Base-by-base conservation (phyloP, 2,329 filamentous ascomycete genomes). In the Neonectria punicea region DNA sequence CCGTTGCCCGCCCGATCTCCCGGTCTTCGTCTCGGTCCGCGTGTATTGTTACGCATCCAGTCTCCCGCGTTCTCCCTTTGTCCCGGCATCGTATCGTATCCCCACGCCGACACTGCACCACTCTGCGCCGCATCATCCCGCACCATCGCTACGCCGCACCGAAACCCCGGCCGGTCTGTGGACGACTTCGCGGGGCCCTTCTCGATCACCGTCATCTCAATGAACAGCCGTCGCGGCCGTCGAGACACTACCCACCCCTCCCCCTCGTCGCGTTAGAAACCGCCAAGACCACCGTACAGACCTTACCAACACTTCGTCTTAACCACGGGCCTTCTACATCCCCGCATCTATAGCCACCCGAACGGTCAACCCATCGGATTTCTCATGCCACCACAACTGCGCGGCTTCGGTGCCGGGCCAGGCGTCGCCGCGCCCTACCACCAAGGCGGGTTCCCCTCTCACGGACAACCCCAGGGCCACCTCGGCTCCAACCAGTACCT, bases 401-500 rank as follows among this genome's bases (percentile, higher is more conserved):
- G 79, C 70, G 77, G 75, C 72, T 81, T 81, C 66, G 74, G 75
- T 68, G 78, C 75, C 66, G 79, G 77, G 58, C 78, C 78, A 63
- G 74, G 75, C 67, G 78, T 79, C 61, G 76, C 76, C 64, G 77
- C 72, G 69, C 80, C 80, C 30, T 82, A 82, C 69, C 80, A 82
- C 68, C 80, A 81, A 63, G 77, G 78, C 57, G 85, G 86, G 65
- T 88, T 87, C 73, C 81, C 85, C n/a, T 81, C 83, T 41, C 84
- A 86, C 68, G 78, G 74, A 51, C 85, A 87, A 70, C 81, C 83
- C 49, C 86, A 87, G 69, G 81, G 80, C 56, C 86, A 81, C 50
- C 77, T 94, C 61, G 86, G 87, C 69, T 85, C 86, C 65, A 92
- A 92, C 77, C 89, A 92, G 55, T 97, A 96, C 78, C 88, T 89